Evolutionary conservation across 1,284 basidiomycete species (phyloP), one percentile per base, ranked within the genome.

Genomic region (Meripilus lineatus): DNA sequence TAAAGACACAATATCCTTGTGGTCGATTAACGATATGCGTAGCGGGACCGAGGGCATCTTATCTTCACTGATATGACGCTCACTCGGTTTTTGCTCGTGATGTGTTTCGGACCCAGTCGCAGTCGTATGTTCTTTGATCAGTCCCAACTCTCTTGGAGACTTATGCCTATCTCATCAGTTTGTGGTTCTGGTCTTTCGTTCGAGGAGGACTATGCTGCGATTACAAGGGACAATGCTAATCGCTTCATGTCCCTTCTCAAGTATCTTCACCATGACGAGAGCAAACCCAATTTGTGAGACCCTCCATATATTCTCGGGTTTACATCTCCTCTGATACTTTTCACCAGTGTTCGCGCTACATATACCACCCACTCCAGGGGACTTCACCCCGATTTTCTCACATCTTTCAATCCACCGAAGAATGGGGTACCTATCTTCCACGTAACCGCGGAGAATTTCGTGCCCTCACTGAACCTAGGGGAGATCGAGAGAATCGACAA

Each of bases 11-110:
- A n/a, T n/a, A 25, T 22, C 33, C 3, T 36, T 36, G 34, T 17
- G 15, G 20, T 41, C 40, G 10, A 21, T 25, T 21, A 39, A n/a
- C 17, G 15, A 8, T 21, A 32, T 15, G 7, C 17, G 15, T 25
- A 65, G 61, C 50, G 57, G 26, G 62, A 65, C 45, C 61, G 61
- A 57, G 64, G 62, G 1, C 56, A 65, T 52, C 47, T 65, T 3
- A 41, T 64, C 4, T 64, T 64, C 50, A 58, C 53, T 1, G 57
- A 63, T 30, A 17, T 49, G 26, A 62, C 61, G 8, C 44, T 51
- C 14, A 59, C 54, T 5, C 50, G 50, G 10, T 62, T 58, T 39
- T 51, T 63, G 1, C 46, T 60, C 15, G 59, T 64, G 26, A 64
- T 64, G 63, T 50, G 59, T 22, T 60, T 58, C 38, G 53, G 55